Conservation (phyloP, 768 basidiomycete species). For the Suillus lakei region DNA sequence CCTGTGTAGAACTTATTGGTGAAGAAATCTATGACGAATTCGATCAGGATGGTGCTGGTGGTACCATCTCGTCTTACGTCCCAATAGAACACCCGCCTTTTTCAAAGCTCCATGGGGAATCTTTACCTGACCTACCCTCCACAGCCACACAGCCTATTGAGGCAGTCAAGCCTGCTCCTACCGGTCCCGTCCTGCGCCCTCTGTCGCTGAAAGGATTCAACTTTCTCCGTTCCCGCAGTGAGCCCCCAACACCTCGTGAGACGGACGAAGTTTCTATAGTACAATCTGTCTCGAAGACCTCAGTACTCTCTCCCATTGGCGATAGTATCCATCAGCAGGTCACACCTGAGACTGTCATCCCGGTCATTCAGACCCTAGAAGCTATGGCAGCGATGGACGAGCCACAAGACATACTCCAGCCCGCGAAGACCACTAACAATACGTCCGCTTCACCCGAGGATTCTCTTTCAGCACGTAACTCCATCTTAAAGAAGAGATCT, state of each 20-base stretch:
- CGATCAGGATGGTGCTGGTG: conserved; percentile 75
- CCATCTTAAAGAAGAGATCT: conserved; percentile 19
- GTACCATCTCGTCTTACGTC: conserved; percentile 50
- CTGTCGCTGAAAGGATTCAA: conserved; percentile 50
- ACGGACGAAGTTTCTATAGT: conserved; percentile 12
- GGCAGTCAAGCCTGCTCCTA: conserved; percentile 17
- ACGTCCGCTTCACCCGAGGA: conserved; percentile 7
- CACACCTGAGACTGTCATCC: not conserved
- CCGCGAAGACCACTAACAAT: conserved; percentile 7
- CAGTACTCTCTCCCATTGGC: not conserved
- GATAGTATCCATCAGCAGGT: not conserved
- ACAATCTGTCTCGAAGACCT: not conserved
- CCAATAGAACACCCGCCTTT: conserved; percentile 31
- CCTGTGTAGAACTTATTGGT: conserved; percentile 75
- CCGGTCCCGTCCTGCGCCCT: conserved; percentile 41
- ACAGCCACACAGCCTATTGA: conserved; percentile 7
- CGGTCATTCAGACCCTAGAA: not conserved
- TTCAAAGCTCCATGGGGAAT: conserved; percentile 34
- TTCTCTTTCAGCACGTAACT: not conserved
- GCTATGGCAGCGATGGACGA: conserved; percentile 5
- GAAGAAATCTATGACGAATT: conserved; percentile 95
- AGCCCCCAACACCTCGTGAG: conserved; percentile 58
- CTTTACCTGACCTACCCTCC: conserved; percentile 8
- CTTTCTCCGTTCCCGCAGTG: conserved; percentile 60
- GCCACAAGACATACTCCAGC: not conserved